Percentiles rank a stretch among this genome's conserved stretches.
phyloP scores from a whole-genome alignment of 169 alveolate species.

The Plasmodium chabaudi region DNA sequence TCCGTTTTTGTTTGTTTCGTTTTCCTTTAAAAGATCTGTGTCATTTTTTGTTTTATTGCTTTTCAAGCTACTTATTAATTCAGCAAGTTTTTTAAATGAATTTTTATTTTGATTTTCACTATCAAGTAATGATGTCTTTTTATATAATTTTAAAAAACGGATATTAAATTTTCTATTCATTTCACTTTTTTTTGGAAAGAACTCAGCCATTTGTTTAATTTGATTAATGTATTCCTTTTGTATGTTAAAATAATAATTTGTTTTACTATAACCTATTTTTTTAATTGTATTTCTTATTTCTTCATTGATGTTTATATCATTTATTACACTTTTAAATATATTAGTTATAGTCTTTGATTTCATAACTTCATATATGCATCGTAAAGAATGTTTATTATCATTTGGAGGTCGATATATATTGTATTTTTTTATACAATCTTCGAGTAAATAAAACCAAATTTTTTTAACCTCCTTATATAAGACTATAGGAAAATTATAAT shows the following conservation, averaged over 20 bases:
- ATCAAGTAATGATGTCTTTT: slow-evolving; percentile 30
- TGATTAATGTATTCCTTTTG: slow-evolving; percentile 28
- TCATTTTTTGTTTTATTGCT: background rate
- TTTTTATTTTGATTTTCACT: slow-evolving; percentile 23
- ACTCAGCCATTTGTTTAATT: background rate
- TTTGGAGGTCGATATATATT: slow-evolving; percentile 38
- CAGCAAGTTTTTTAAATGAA: slow-evolving; percentile 2
- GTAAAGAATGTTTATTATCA: slow-evolving; percentile 10
- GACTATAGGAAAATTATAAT: slow-evolving; percentile 15
- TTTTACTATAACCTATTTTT: slow-evolving; percentile 55
- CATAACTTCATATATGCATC: slow-evolving; percentile 41
- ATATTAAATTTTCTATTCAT: slow-evolving; percentile 11
- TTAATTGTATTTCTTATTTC: slow-evolving; percentile 23
- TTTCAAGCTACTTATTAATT: slow-evolving; percentile 15
- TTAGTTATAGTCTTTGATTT: slow-evolving; percentile 4
- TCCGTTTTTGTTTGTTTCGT: background rate
- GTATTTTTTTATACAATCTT: slow-evolving; percentile 14
- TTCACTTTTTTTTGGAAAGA: slow-evolving; percentile 45
- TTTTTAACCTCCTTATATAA: slow-evolving; percentile 46
- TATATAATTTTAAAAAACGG: slow-evolving; percentile 23
- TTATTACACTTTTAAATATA: background rate
- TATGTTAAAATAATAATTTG: slow-evolving; percentile 24
- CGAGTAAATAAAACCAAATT: slow-evolving; percentile 52
- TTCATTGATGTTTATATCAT: slow-evolving; percentile 8
- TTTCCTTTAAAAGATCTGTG: background rate